These are phyloP conservation scores for Lactarius deliciosus DNA, from an alignment of 768 basidiomycete genomes.

Conservation along the genomic window DNA sequence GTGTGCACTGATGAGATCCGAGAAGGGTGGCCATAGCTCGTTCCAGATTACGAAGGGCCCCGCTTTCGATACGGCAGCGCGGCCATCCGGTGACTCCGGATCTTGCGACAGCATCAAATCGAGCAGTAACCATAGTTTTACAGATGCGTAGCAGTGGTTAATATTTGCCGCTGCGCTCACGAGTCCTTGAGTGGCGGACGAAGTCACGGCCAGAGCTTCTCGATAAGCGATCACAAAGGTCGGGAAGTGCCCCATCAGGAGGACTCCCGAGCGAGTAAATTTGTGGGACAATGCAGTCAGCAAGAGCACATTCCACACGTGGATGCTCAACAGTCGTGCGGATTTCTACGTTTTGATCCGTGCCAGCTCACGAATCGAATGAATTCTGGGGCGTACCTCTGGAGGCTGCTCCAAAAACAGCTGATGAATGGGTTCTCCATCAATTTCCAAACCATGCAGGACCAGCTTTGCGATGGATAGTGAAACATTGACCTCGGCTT, in stretches of 20 bases:
- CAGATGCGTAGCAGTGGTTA: constrained; percentile 65
- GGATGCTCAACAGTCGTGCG: constrained; percentile 40
- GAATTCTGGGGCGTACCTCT: constrained; percentile 11
- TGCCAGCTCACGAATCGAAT: background rate
- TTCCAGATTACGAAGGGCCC: constrained; percentile 60
- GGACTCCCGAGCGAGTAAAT: constrained; percentile 39
- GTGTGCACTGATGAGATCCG: constrained; percentile 49
- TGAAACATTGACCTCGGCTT: constrained; percentile 52
- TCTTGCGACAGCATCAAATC: constrained; percentile 39
- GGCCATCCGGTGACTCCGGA: constrained; percentile 15
- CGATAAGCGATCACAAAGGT: constrained; percentile 51
- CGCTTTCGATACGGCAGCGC: constrained; percentile 19
- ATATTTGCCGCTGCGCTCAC: constrained; percentile 51
- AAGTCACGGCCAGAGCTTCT: constrained; percentile 36
- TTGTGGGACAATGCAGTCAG: constrained; percentile 49
- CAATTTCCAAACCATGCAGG: constrained; percentile 45
- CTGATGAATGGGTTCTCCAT: constrained; percentile 43
- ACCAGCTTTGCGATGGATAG: constrained; percentile 53
- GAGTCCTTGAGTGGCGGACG: constrained; percentile 37
- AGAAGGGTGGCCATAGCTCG: constrained; percentile 73
- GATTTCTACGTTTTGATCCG: constrained; percentile 12
- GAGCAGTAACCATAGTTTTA: constrained; percentile 71
- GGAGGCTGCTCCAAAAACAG: constrained; percentile 37
- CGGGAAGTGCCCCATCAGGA: constrained; percentile 51
- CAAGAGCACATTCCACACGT: constrained; percentile 65